phyloP scores from a whole-genome alignment of 2,329 filamentous ascomycete species.

The Aureobasidium musti region DNA sequence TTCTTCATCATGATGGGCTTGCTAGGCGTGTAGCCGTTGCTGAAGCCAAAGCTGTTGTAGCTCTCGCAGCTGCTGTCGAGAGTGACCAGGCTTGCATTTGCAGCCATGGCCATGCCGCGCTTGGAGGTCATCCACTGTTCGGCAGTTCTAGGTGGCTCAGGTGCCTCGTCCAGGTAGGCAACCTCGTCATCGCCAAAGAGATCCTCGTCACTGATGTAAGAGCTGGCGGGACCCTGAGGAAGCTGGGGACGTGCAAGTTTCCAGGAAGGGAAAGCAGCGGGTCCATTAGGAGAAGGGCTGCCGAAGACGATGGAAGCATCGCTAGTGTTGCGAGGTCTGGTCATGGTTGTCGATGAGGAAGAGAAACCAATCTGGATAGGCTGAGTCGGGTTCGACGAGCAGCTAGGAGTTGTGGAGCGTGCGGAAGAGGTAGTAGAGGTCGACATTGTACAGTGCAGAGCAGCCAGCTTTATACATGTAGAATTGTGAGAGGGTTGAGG shows the following conservation, averaged over 20 bases:
- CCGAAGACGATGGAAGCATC: constrained; percentile 27
- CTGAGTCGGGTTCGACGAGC: constrained; percentile 30
- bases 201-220: constrained; percentile 45
- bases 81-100: constrained; percentile 26
- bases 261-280: constrained; percentile 33
- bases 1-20: constrained; percentile 29
- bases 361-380: constrained; percentile 33
- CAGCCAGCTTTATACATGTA: constrained; percentile 27
- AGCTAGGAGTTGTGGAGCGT: constrained; percentile 30
- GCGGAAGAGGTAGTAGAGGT: constrained; percentile 31
- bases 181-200: constrained; percentile 40
- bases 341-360: constrained; percentile 25
- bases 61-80: constrained; percentile 31
- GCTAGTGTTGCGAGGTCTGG: constrained; percentile 30
- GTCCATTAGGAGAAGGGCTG: constrained; percentile 24
- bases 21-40: constrained; percentile 23
- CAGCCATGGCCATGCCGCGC: constrained; percentile 33
- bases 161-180: constrained; percentile 40
- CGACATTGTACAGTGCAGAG: constrained; percentile 31
- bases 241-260: constrained; percentile 30
- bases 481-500: background rate
- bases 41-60: constrained; percentile 26
- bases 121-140: constrained; percentile 37
- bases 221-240: constrained; percentile 34
- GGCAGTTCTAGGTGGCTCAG: constrained; percentile 40